A percentile compares a stretch with the other conserved stretches of the same genome.
Conservation (phyloP, 2,329 filamentous ascomycete genomes). For the Xylariaceae sp. region DNA sequence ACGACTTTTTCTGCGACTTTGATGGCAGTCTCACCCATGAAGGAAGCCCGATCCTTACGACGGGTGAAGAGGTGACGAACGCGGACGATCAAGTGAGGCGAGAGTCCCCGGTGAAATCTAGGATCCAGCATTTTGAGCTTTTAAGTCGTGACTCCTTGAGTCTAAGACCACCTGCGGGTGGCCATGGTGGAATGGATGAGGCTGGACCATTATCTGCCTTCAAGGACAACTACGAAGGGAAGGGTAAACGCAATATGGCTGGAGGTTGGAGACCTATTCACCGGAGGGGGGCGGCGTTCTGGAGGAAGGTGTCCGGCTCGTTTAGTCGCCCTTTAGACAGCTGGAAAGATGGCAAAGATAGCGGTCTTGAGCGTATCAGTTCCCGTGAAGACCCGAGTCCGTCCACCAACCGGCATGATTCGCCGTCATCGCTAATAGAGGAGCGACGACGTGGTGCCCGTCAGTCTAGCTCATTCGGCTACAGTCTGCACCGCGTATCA, state of each 20-base stretch:
- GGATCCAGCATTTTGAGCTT: conserved; percentile 29
- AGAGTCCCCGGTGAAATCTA: conserved; percentile 29
- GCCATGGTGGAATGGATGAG: conserved; percentile 12
- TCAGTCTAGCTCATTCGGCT: conserved; percentile 21
- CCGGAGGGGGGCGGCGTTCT: conserved; percentile 24
- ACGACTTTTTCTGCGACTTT: conserved; percentile 30
- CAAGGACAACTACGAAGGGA: background rate
- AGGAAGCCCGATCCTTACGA: background rate
- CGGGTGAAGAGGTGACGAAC: conserved; percentile 1
- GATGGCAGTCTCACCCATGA: conserved; percentile 7
- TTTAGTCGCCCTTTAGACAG: conserved; percentile 24
- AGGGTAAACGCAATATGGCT: conserved; percentile 4
- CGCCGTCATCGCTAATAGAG: background rate
- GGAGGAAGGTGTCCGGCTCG: conserved; percentile 30
- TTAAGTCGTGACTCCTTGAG: conserved; percentile 18
- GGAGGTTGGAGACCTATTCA: conserved; percentile 24
- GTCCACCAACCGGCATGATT: background rate
- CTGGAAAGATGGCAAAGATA: conserved; percentile 12
- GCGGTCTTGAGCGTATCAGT: conserved; percentile 11
- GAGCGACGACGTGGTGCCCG: conserved; percentile 1
- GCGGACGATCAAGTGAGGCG: conserved; percentile 4
- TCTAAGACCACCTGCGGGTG: background rate
- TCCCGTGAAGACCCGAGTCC: background rate
- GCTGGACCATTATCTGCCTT: background rate
- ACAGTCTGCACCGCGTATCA: conserved; percentile 18